Evolutionary conservation across 805 yeast genomes (phyloP).

Genomic region (Candida krabiensis): DNA sequence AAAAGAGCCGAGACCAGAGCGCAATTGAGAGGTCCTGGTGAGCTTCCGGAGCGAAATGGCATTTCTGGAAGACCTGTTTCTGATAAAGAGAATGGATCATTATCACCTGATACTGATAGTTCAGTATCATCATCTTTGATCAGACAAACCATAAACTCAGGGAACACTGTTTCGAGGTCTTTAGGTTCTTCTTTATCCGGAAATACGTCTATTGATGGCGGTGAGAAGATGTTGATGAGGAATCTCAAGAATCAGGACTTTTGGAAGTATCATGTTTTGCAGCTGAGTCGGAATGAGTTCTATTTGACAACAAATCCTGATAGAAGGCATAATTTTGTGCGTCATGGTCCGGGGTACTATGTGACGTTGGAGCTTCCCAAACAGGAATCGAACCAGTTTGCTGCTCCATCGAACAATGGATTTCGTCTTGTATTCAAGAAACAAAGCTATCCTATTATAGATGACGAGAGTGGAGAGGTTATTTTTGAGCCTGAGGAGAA

Average conservation of each 20-base stretch:
- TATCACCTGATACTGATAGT: no score
- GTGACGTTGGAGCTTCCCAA: conserved; percentile 38
- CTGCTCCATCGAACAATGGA: conserved; percentile 26
- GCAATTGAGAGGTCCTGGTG: no score
- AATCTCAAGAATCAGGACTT: conserved; percentile 28
- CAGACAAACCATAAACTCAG: no score
- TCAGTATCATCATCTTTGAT: no score
- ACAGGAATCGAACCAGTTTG: conserved; percentile 4
- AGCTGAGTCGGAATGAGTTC: conserved; percentile 48
- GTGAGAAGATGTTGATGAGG: neutral
- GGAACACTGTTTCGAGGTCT: no score
- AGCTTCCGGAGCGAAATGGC: no score
- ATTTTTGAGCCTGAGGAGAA: conserved; percentile 11
- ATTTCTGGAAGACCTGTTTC: no score
- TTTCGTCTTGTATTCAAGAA: conserved; percentile 33
- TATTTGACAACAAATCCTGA: conserved; percentile 71
- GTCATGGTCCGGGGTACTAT: conserved; percentile 64
- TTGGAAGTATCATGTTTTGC: conserved; percentile 66
- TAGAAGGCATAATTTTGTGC: conserved; percentile 53
- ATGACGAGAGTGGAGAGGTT: conserved; percentile 5
- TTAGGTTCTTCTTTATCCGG: no score
- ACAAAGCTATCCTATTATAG: conserved; percentile 17
- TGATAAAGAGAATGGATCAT: no score
- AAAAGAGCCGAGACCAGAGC: no score
- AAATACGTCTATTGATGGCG: conserved; percentile 1